phyloP scores from a whole-genome alignment of 2,329 filamentous ascomycete genomes.

The Colletotrichum magnum region DNA sequence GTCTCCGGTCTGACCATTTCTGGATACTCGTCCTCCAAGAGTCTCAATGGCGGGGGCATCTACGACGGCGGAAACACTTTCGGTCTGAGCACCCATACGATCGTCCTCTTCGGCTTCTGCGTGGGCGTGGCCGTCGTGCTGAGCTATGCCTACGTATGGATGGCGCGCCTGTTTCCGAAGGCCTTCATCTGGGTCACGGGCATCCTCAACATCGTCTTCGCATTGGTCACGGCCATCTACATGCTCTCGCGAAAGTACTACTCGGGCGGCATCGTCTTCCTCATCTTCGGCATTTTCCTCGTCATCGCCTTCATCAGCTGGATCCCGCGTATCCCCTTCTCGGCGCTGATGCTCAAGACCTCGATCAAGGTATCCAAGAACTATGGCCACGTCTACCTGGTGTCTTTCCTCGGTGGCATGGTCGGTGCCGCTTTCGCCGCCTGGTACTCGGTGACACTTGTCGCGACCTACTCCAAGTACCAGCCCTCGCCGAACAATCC shows the following conservation, averaged over 20 bases:
- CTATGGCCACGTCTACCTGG: slow-evolving; percentile 88
- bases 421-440: slow-evolving; percentile 82
- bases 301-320: slow-evolving; percentile 89
- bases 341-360: slow-evolving; percentile 89
- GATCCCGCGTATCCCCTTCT: slow-evolving; percentile 93
- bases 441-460: slow-evolving; percentile 89
- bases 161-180: slow-evolving; percentile 85
- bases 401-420: slow-evolving; percentile 87
- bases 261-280: slow-evolving; percentile 88
- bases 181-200: slow-evolving; percentile 94
- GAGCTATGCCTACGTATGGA: slow-evolving; percentile 82
- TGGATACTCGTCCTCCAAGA: slow-evolving; percentile 77
- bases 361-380: slow-evolving; percentile 87
- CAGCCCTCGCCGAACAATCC: slow-evolving; percentile 72
- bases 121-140: slow-evolving; percentile 81
- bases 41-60: slow-evolving; percentile 79
- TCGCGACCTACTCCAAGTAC: slow-evolving; percentile 88
- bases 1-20: slow-evolving; percentile 83
- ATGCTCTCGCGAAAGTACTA: slow-evolving; percentile 85
- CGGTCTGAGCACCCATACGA: slow-evolving; percentile 83
- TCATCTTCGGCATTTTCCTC: slow-evolving; percentile 85
- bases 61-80: slow-evolving; percentile 78
- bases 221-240: slow-evolving; percentile 88
- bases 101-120: slow-evolving; percentile 87
- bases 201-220: slow-evolving; percentile 87